Conservation (phyloP, 2,329 filamentous ascomycete genomes). For the Xenoacremonium recifei region DNA sequence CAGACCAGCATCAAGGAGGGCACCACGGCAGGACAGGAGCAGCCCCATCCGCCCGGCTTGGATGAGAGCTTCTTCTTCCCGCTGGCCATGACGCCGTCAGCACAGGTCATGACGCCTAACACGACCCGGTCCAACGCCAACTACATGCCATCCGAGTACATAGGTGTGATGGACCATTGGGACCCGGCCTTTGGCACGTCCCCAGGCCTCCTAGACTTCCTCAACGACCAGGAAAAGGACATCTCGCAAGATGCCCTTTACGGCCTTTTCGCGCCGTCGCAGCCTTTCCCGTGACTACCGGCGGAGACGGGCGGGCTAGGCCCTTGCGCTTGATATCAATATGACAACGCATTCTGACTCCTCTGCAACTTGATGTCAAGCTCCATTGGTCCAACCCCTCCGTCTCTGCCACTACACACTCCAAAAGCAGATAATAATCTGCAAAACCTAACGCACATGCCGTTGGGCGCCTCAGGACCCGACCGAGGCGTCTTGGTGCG, state of each 20-base stretch:
- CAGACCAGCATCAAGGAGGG: constrained; percentile 29
- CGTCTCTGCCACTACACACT: no score
- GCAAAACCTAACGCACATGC: no score
- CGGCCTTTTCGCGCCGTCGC: constrained; percentile 29
- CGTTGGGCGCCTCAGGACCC: not conserved
- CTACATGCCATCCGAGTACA: constrained; percentile 14
- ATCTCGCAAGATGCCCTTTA: constrained; percentile 31
- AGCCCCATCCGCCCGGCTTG: constrained; percentile 21
- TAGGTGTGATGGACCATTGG: constrained; percentile 21
- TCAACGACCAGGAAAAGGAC: constrained; percentile 30
- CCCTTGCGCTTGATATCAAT: not conserved
- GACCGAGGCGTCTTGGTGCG: no score
- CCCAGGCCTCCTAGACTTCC: constrained; percentile 24
- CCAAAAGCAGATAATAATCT: no score
- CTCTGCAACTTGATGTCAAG: not conserved
- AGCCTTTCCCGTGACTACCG: constrained; percentile 24
- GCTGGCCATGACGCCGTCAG: constrained; percentile 23
- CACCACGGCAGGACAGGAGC: constrained; percentile 15
- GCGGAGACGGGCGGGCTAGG: not conserved
- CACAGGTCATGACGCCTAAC: constrained; percentile 4
- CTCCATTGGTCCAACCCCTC: not conserved
- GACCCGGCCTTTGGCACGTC: constrained; percentile 24
- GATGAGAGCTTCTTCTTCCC: constrained; percentile 31
- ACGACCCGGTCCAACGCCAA: constrained; percentile 14
- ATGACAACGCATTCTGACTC: not conserved